phyloP scores from a whole-genome alignment of 768 basidiomycete species.

The Coprinopsis marcescibilis region DNA sequence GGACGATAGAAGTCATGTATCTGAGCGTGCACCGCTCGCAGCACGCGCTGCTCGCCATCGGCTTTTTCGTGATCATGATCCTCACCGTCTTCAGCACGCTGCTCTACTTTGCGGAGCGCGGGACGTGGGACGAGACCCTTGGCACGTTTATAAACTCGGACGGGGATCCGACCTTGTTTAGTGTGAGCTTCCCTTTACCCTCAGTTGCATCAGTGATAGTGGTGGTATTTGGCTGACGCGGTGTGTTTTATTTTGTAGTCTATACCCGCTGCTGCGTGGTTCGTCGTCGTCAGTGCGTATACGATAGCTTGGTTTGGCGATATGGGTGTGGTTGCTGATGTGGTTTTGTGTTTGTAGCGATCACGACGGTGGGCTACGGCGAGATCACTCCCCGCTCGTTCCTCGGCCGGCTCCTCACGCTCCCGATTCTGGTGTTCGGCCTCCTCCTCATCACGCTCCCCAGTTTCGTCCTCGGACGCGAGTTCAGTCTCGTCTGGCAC shows the following conservation, averaged over 20 bases:
- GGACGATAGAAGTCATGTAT: conserved; percentile 91
- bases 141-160: conserved; percentile 81
- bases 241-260: conserved; percentile 18
- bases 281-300: conserved; percentile 72
- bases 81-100: conserved; percentile 85
- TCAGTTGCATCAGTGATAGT: not conserved
- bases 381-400: conserved; percentile 87
- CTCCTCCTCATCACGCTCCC: conserved; percentile 86
- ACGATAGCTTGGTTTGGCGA: not conserved
- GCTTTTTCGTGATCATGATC: conserved; percentile 86
- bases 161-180: conserved; percentile 77
- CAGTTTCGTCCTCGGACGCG: conserved; percentile 85
- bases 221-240: not conserved
- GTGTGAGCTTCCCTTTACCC: conserved; percentile 35
- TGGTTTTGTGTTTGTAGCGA: conserved; percentile 40
- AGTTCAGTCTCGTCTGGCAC: conserved; percentile 90
- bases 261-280: conserved; percentile 53
- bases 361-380: conserved; percentile 88
- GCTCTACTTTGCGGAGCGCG: conserved; percentile 87
- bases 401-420: conserved; percentile 79
- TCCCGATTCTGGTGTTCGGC: conserved; percentile 84
- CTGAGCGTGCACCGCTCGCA: conserved; percentile 80
- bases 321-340: not conserved
- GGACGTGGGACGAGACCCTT: conserved; percentile 79
- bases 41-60: conserved; percentile 80